A percentile compares a stretch with the other conserved stretches of the same genome.
Evolutionary conservation across 2,329 filamentous ascomycete species (phyloP).

Genomic region (Neurospora sp.): DNA sequence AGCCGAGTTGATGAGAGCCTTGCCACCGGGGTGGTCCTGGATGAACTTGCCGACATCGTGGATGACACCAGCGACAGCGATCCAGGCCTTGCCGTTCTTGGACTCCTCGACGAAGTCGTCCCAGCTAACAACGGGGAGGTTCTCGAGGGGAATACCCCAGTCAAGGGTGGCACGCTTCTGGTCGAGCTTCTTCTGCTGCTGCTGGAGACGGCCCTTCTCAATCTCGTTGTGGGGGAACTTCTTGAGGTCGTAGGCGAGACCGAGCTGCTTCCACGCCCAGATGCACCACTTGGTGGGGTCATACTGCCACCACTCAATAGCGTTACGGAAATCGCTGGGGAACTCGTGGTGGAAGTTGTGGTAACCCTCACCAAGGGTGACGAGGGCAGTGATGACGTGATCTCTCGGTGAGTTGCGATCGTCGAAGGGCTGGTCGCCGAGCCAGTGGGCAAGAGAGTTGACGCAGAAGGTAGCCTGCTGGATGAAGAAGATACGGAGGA

Average conservation of each 20-base stretch:
- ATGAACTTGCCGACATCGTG: constrained; percentile 80
- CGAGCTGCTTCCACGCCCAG: constrained; percentile 74
- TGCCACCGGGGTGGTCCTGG: constrained; percentile 83
- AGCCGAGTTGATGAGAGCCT: constrained; percentile 72
- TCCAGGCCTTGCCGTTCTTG: constrained; percentile 67
- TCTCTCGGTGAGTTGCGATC: constrained; percentile 87
- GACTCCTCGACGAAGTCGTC: constrained; percentile 73
- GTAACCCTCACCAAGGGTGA: constrained; percentile 78
- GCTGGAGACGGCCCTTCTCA: constrained; percentile 82
- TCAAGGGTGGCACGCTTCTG: constrained; percentile 74
- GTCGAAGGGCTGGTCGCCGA: constrained; percentile 86
- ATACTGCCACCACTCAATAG: constrained; percentile 85
- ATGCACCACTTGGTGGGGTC: constrained; percentile 89
- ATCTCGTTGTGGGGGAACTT: constrained; percentile 88
- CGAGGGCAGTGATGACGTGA: constrained; percentile 75
- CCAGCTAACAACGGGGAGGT: constrained; percentile 78
- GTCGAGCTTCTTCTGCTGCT: constrained; percentile 87
- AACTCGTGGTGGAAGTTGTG: constrained; percentile 97
- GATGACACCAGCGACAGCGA: constrained; percentile 74
- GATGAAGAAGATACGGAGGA: constrained; percentile 72
- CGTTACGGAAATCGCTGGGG: constrained; percentile 86
- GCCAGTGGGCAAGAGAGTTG: constrained; percentile 85
- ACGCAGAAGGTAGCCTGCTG: constrained; percentile 91
- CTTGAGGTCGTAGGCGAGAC: constrained; percentile 79
- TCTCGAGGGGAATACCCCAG: constrained; percentile 79